phyloP scores from a whole-genome alignment of 805 yeast species.

The Cyberlindnera amylophila region DNA sequence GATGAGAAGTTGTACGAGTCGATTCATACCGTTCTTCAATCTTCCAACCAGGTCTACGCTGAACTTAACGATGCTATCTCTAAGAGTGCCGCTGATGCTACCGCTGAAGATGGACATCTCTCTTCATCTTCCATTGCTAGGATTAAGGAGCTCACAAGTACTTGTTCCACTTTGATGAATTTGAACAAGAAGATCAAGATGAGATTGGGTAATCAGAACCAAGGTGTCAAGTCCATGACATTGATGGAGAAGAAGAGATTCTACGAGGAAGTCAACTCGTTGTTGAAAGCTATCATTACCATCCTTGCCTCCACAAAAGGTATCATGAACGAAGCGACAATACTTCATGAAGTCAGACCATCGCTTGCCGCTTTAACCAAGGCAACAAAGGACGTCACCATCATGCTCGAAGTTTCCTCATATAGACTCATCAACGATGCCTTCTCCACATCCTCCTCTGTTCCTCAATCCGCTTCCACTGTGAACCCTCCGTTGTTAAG shows the following conservation, averaged over 20 bases:
- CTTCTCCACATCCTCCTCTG: slow-evolving; percentile 9
- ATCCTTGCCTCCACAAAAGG: slow-evolving; percentile 80
- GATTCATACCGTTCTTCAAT: slow-evolving; percentile 54
- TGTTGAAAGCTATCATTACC: slow-evolving; percentile 77
- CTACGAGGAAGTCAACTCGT: slow-evolving; percentile 83
- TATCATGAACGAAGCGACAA: slow-evolving; percentile 77
- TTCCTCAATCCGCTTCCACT: slow-evolving; percentile 19
- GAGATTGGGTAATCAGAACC: slow-evolving; percentile 40
- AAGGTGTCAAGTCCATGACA: slow-evolving; percentile 35
- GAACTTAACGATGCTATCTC: slow-evolving; percentile 68
- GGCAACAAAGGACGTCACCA: slow-evolving; percentile 88
- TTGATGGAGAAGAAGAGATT: slow-evolving; percentile 55
- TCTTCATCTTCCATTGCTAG: slow-evolving; percentile 49
- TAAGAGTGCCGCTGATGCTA: slow-evolving; percentile 56
- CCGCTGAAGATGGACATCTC: slow-evolving; percentile 34
- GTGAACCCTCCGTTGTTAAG: slow-evolving; percentile 21
- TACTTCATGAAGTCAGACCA: slow-evolving; percentile 73
- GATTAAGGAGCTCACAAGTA: slow-evolving; percentile 71
- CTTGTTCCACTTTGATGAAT: slow-evolving; percentile 81
- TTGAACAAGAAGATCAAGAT: slow-evolving; percentile 62
- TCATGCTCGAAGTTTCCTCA: slow-evolving; percentile 68
- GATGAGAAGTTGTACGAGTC: slow-evolving; percentile 68
- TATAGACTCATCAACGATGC: slow-evolving; percentile 34
- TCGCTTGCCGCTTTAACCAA: slow-evolving; percentile 78
- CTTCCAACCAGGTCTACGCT: slow-evolving; percentile 74